Percentiles rank a stretch among this genome's conserved stretches.
Evolutionary conservation across 192 early-diverging fungal genomes (phyloP).

Genomic region (Pecoramyces ruminantium): DNA sequence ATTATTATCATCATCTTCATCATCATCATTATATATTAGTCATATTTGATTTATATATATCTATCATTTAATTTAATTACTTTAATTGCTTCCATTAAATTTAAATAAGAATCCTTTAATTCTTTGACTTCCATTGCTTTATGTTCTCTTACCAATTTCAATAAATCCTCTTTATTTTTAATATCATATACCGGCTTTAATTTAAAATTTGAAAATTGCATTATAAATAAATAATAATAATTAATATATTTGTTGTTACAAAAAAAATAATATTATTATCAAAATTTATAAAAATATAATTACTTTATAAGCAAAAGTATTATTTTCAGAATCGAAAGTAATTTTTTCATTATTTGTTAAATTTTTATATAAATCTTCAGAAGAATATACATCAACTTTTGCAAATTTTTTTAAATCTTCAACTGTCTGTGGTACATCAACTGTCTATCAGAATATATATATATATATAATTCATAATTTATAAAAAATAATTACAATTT

Average conservation of each 20-base stretch:
- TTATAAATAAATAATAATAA: too few species aligned
- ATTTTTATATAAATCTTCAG: neutral
- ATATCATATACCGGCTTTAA: conserved; percentile 46
- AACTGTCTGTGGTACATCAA: neutral
- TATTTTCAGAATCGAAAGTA: conserved; percentile 23
- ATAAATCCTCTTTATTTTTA: conserved; percentile 48
- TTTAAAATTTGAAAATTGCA: too few species aligned
- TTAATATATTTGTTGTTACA: too few species aligned
- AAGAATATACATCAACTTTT: neutral
- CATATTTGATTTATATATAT: too few species aligned
- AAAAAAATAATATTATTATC: too few species aligned
- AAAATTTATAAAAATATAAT: too few species aligned
- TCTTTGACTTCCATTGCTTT: conserved; percentile 57
- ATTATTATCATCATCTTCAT: too few species aligned
- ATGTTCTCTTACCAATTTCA: conserved; percentile 33
- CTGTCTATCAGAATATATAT: neutral
- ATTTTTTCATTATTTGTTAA: conserved; percentile 27
- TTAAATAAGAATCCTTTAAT: conserved; percentile 54
- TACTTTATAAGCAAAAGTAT: conserved; percentile 56
- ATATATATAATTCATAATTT: too few species aligned
- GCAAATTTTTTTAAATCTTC: neutral
- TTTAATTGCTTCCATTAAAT: neutral
- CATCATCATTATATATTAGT: too few species aligned
- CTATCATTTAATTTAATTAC: too few species aligned
- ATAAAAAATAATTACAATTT: too few species aligned